Base-by-base conservation (phyloP, 352 stramenopile species). In the Phytophthora crassamura region DNA sequence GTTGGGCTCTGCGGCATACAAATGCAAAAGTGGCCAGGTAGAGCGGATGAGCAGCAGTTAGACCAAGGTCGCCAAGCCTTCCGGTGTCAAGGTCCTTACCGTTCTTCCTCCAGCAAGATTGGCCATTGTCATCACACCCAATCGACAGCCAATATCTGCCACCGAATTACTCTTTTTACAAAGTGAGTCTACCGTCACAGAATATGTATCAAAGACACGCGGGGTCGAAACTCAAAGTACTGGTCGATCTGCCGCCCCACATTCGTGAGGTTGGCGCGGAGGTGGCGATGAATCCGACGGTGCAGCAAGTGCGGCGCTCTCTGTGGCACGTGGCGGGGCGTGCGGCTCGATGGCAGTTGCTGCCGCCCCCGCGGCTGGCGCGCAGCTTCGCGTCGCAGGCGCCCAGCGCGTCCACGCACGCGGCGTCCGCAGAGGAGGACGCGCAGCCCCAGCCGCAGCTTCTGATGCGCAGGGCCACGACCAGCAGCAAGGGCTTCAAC, bases 1-100 rank as follows among this genome's bases (percentile, higher is more conserved):
- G 77, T 64, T 90, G 73, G 12, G 64, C 63, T 52, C 84, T 89
- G 36, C 22, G 22, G 22, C 22, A 25, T 25, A 25, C 22, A 25
- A 25, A 25, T 4, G 22, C 22, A 25, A 25, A 25, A 25, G 22
- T 25, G 22, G 22, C 22, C n/a, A n/a, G n/a, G n/a, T n/a, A n/a
- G n/a, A n/a, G n/a, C n/a, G n/a, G n/a, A 25, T 3, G 22, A 25
- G 22, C 22, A 25, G 22, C 22, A 25, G 22, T 25, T 4, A 25
- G 22, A 25, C 22, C 22, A 25, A 25, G 22, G 1, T 25, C 22
- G 22, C 22, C 22, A 25, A 25, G 1, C 22, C 22, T 25, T 25
- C n/a, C n/a, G n/a, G n/a, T 28, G 25, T 4, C 25, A 28, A 28
- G 25, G 25, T 28, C 25, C 25, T 28, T 28, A 28, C 25, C 25